Conservation (phyloP, 2,329 filamentous ascomycete species). For the Fusarium ambrosium region DNA sequence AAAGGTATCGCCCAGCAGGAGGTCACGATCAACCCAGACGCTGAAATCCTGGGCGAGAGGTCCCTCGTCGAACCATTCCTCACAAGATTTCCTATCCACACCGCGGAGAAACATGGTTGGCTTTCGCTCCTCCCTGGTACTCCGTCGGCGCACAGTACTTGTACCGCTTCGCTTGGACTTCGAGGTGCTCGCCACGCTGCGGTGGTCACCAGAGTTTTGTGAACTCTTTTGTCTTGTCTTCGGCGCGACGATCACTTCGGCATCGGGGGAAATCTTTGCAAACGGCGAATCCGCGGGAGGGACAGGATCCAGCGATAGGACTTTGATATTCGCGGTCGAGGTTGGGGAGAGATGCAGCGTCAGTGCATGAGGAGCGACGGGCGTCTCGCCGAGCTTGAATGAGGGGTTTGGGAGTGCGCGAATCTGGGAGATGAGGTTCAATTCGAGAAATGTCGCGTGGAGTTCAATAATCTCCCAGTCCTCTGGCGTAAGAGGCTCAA, state of each 20-base stretch:
- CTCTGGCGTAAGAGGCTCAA: slow-evolving; percentile 93
- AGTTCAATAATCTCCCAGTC: slow-evolving; percentile 99
- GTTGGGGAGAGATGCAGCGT: slow-evolving; percentile 95
- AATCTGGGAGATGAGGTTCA: slow-evolving; percentile 94
- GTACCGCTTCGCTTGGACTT: slow-evolving; percentile 83
- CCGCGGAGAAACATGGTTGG: slow-evolving; percentile 83
- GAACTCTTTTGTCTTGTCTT: slow-evolving; percentile 83
- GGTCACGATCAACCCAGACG: slow-evolving; percentile 88
- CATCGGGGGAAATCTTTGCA: slow-evolving; percentile 92
- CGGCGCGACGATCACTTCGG: slow-evolving; percentile 96
- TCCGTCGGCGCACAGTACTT: slow-evolving; percentile 74
- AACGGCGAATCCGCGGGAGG: slow-evolving; percentile 79
- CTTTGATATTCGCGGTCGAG: slow-evolving; percentile 90
- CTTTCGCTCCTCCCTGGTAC: slow-evolving; percentile 73
- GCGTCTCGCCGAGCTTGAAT: slow-evolving; percentile 66
- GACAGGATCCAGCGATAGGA: slow-evolving; percentile 85
- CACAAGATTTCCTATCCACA: slow-evolving; percentile 77
- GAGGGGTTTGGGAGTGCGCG: slow-evolving; percentile 91
- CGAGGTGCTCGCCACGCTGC: slow-evolving; percentile 84
- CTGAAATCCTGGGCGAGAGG: slow-evolving; percentile 70
- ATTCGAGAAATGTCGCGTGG: slow-evolving; percentile 93
- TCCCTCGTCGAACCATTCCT: slow-evolving; percentile 84
- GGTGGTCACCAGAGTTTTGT: slow-evolving; percentile 77
- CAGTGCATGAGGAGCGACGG: slow-evolving; percentile 78
- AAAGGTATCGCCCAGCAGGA: slow-evolving; percentile 78